Conservation (phyloP, 805 yeast species). For the Zygoascus tannicola region DNA sequence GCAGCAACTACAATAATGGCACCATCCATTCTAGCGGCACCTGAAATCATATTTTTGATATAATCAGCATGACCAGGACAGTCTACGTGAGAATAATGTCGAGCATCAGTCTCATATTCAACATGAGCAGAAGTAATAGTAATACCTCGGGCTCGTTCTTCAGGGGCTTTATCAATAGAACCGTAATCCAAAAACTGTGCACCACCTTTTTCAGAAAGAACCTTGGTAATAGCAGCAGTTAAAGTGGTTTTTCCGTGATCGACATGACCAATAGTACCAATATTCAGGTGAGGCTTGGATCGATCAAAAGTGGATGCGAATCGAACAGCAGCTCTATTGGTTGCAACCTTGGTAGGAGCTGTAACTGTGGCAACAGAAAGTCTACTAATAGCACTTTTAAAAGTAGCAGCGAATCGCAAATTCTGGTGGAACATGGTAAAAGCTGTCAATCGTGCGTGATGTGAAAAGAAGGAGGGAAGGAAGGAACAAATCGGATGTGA, state of each 20-base stretch:
- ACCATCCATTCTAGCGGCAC: conserved; percentile 99
- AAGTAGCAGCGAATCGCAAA: conserved; percentile 5
- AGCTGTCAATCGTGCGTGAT: background rate
- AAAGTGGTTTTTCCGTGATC: conserved; percentile 98
- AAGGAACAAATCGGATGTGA: background rate
- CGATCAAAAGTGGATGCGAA: conserved; percentile 63
- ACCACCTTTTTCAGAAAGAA: conserved; percentile 77
- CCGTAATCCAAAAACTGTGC: conserved; percentile 90
- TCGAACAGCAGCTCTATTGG: conserved; percentile 8
- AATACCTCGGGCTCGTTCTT: conserved; percentile 99
- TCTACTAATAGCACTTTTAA: conserved; percentile 4
- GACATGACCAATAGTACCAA: conserved; percentile 98
- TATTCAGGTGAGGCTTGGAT: conserved; percentile 91
- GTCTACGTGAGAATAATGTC: conserved; percentile 97
- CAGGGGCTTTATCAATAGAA: conserved; percentile 94
- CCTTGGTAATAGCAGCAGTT: conserved; percentile 98
- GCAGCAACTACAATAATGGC: conserved; percentile 99
- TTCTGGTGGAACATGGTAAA: conserved; percentile 6
- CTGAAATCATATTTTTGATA: conserved; percentile 97
- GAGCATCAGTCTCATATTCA: conserved; percentile 87
- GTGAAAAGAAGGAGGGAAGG: background rate
- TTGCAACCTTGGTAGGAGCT: conserved; percentile 4
- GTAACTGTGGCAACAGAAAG: conserved; percentile 6
- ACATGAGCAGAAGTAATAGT: conserved; percentile 97
- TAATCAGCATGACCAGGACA: conserved; percentile 99